These are phyloP conservation scores for Delitschia confertaspora DNA, from an alignment of 495 filamentous ascomycete species.

Conservation along the genomic window DNA sequence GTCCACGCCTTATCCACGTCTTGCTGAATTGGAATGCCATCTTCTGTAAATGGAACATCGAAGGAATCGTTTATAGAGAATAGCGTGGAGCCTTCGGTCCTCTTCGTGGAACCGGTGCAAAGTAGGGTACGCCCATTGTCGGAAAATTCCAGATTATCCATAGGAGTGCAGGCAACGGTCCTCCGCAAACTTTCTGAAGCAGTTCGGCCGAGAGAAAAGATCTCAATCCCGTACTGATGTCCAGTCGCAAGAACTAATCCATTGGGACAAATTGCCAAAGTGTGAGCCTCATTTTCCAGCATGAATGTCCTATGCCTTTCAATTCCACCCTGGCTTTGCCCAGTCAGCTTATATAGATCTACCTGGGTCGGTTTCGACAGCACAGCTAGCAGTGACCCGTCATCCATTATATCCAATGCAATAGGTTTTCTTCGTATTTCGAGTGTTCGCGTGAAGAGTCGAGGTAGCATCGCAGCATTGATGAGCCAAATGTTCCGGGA, in stretches of 20 bases:
- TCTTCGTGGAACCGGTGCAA: slow-evolving; percentile 57
- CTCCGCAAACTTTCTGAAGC: slow-evolving; percentile 59
- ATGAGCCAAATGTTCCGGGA: slow-evolving; percentile 27
- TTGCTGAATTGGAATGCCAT: slow-evolving; percentile 20
- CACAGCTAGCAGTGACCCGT: slow-evolving; percentile 69
- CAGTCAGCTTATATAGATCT: slow-evolving; percentile 65
- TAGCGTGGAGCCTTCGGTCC: slow-evolving; percentile 14
- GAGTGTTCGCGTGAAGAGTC: slow-evolving; percentile 36
- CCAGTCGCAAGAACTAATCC: slow-evolving; percentile 78
- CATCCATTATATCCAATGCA: slow-evolving; percentile 68
- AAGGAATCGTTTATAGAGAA: slow-evolving; percentile 19
- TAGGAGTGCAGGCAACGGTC: slow-evolving; percentile 70
- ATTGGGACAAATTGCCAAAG: slow-evolving; percentile 67
- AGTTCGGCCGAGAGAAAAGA: slow-evolving; percentile 60
- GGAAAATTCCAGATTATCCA: slow-evolving; percentile 74
- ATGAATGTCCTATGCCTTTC: slow-evolving; percentile 57
- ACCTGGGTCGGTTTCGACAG: slow-evolving; percentile 71
- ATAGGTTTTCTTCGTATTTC: slow-evolving; percentile 70
- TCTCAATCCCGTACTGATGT: slow-evolving; percentile 78
- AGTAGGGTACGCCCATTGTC: slow-evolving; percentile 77
- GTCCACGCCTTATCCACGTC: slow-evolving; percentile 25
- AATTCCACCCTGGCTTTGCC: slow-evolving; percentile 32
- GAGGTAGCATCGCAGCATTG: slow-evolving; percentile 21
- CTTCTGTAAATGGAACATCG: slow-evolving; percentile 26
- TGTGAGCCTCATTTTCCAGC: slow-evolving; percentile 46